Evolutionary conservation across 768 basidiomycete genomes (phyloP), one percentile per base, ranked within the genome.

Genomic region (Amanita pallidorosea): DNA sequence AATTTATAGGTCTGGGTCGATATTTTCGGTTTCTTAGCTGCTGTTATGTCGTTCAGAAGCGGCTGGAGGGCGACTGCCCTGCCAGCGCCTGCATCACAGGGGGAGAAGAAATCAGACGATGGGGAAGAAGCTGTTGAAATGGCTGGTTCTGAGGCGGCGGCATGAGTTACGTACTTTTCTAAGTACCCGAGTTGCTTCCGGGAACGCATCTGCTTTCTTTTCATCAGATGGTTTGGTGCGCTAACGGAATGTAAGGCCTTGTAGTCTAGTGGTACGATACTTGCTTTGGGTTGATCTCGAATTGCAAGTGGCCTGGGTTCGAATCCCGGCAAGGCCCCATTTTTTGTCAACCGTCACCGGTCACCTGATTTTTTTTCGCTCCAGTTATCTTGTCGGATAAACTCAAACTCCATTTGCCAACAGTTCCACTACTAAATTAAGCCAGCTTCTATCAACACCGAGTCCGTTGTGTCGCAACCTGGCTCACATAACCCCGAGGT

Each of bases 61-160:
- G 83, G 83, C 3, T 88, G 85, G 85, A 79, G 73, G 52, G 83
- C 85, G 2, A 85, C 83, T 13, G 74, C 80, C 27, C 64, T 76
- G 48, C 73, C 73, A 36, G 52, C 63, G 2, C 51, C 62, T 15
- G 34, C 60, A 18, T 45, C 60, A 33, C 31, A 60, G 12, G 51
- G 55, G 33, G 53, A 59, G 35, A 51, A 56, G 25, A 62, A 67
- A 47, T 58, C 59, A 23, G 58, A 62, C 44, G 36, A 36, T 7
- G 58, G 62, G 41, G 35, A 37, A 5, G 29, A 34, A 3, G 29
- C 20, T 4, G 3, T n/a, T 2, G 49, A 43, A 20, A 22, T 20
- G 4, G 20, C 49, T n/a, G 41, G 27, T 7, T 50, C 43, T 20
- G 38, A 49, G 12, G 37, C 29, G 5, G 18, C 37, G 31, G n/a